Evolutionary conservation across 1,139 yeast species (phyloP).

Genomic region (Lodderomyces metapsilosis): DNA sequence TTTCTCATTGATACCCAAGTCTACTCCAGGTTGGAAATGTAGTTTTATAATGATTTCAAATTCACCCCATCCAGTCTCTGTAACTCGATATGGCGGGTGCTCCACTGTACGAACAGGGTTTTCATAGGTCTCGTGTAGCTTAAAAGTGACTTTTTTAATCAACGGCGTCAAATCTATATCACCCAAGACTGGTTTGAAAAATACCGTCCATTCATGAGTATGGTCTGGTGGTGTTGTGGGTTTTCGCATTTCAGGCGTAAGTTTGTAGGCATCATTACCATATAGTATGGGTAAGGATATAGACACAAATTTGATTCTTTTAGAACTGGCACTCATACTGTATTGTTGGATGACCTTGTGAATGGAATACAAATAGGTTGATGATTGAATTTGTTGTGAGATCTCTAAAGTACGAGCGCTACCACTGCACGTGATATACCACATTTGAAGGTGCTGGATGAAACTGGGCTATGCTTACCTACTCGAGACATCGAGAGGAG

Average conservation of each 20-base stretch:
- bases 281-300: conserved; percentile 82
- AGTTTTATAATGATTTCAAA: conserved; percentile 88
- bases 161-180: conserved; percentile 76
- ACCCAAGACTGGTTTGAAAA: conserved; percentile 78
- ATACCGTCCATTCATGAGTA: conserved; percentile 95
- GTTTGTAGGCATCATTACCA: conserved; percentile 82
- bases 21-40: conserved; percentile 79
- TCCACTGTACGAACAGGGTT: conserved; percentile 83
- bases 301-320: conserved; percentile 63
- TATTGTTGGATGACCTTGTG: background rate
- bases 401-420: no score
- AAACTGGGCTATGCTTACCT: no score
- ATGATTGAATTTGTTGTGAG: no score
- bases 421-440: no score
- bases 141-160: conserved; percentile 88
- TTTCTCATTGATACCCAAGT: conserved; percentile 68
- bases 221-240: conserved; percentile 82
- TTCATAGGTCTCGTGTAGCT: conserved; percentile 90
- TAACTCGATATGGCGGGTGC: conserved; percentile 87
- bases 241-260: conserved; percentile 60
- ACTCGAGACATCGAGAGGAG: no score
- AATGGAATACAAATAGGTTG: background rate
- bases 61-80: conserved; percentile 99
- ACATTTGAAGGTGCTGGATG: no score
- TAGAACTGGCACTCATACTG: conserved; percentile 17